These are phyloP conservation scores for Xylariaceae sp. DNA, from an alignment of 2,329 filamentous ascomycete species.

Conservation along the genomic window DNA sequence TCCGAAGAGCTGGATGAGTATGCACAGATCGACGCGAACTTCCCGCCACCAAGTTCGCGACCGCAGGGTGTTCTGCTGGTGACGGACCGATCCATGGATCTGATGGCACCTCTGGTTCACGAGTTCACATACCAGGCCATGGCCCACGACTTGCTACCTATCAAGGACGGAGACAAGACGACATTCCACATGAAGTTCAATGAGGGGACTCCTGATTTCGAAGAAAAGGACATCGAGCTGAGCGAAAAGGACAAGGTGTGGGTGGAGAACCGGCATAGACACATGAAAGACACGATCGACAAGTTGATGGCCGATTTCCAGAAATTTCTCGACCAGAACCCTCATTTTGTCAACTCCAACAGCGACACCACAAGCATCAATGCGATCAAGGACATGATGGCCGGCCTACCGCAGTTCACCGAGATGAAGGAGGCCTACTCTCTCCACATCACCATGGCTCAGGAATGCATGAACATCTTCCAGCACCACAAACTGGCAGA, in stretches of 20 bases:
- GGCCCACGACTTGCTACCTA: slow-evolving; percentile 86
- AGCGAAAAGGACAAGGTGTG: slow-evolving; percentile 88
- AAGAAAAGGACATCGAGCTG: slow-evolving; percentile 88
- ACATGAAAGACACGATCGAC: slow-evolving; percentile 97
- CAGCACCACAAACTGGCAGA: slow-evolving; percentile 79
- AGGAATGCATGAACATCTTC: slow-evolving; percentile 94
- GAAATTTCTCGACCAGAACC: slow-evolving; percentile 84
- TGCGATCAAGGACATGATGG: slow-evolving; percentile 95
- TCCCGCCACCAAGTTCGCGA: slow-evolving; percentile 71
- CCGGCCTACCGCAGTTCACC: slow-evolving; percentile 87
- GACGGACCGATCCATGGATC: slow-evolving; percentile 87
- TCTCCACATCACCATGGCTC: slow-evolving; percentile 90
- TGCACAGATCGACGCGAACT: slow-evolving; percentile 75
- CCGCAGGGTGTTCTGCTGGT: slow-evolving; percentile 81
- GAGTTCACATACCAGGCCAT: slow-evolving; percentile 99
- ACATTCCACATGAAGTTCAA: slow-evolving; percentile 79
- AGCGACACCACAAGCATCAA: slow-evolving; percentile 72
- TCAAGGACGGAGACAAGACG: slow-evolving; percentile 83
- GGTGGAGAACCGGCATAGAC: slow-evolving; percentile 87
- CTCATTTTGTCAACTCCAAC: slow-evolving; percentile 77
- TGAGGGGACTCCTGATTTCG: slow-evolving; percentile 61
- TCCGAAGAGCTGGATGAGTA: slow-evolving; percentile 90
- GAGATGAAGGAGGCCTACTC: slow-evolving; percentile 95
- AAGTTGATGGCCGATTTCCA: slow-evolving; percentile 90
- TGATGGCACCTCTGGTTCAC: slow-evolving; percentile 81